These are phyloP conservation scores for Cantharellus cinnabarinus DNA, from an alignment of 768 basidiomycete genomes.

Conservation along the genomic window DNA sequence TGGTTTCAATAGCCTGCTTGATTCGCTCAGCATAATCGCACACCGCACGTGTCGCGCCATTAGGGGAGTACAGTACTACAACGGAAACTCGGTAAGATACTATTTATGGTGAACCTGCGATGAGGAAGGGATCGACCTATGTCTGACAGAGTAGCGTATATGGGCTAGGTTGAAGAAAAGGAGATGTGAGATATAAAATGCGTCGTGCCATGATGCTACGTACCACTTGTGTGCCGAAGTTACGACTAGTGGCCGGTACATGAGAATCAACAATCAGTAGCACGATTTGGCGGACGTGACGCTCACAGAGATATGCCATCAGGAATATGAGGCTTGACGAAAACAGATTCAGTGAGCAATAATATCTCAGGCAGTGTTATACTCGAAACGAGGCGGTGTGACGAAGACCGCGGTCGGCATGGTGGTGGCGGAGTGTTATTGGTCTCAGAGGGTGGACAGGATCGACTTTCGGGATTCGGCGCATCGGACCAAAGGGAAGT, in stretches of 20 bases:
- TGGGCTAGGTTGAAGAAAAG: conserved; percentile 28
- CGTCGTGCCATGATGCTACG: conserved; percentile 18
- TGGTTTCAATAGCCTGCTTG: conserved; percentile 37
- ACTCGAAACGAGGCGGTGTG: conserved; percentile 15
- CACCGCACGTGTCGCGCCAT: conserved; percentile 33
- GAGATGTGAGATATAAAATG: neutral
- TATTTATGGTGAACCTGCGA: neutral
- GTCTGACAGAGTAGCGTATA: conserved; percentile 76
- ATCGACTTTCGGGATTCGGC: neutral
- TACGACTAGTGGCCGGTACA: conserved; percentile 21
- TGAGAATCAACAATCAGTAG: neutral
- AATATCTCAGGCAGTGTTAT: conserved; percentile 17
- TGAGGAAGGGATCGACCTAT: conserved; percentile 27
- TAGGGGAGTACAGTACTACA: conserved; percentile 45
- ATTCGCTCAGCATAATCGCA: conserved; percentile 44
- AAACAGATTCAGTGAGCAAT: conserved; percentile 29
- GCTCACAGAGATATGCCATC: conserved; percentile 27
- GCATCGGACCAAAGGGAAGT: conserved; percentile 9
- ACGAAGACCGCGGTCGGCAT: conserved; percentile 5
- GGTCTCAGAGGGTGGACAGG: conserved; percentile 6
- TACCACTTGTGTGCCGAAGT: conserved; percentile 79
- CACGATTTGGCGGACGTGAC: neutral
- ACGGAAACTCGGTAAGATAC: neutral
- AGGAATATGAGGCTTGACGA: conserved; percentile 50
- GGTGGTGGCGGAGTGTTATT: conserved; percentile 5